Evolutionary conservation across 495 filamentous ascomycete genomes (phyloP), one percentile per base, ranked within the genome.

Genomic region (Xylaria telfairii): DNA sequence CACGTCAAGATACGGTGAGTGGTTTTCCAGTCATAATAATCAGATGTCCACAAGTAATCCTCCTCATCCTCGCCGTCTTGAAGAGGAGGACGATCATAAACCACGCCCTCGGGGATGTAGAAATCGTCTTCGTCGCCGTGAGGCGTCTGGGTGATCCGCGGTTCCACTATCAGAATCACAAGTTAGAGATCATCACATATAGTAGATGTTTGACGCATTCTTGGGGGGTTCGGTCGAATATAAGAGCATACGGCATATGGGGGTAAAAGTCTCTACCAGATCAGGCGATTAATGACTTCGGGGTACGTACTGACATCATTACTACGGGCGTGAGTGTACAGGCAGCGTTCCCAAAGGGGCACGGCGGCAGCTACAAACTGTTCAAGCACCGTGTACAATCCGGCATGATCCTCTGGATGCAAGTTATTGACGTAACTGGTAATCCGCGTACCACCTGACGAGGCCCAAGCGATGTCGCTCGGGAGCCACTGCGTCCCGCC

Each of bases 371-470:
- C 60, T 21, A 90, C 79, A 39, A 90, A 72, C 32, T 83, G 71
- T 71, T 88, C 87, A 10, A 91, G 69, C 0, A 83, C 78, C 12
- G 64, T 46, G 72, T 91, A 92, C 6, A 92, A 80, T 2, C 68
- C 56, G 7, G 66, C 60, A 67, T 90, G 79, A 24, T 82, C 54
- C 4, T 37, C 41, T 0, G 90, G 89, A 66, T 90, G 85, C 0
- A 89, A 75, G 68, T 90, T 91, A 70, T 91, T 91, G 79, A 92
- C 87, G 72, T 91, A 90, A 78, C 82, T 72, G 85, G 88, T 68
- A 87, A 94, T 79, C 88, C 90, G 71, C 88, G 90, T 78, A 78
- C 86, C 67, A 83, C 85, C 32, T 79, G 83, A 76, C 5, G 26
- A 10, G 4, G 67, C 34, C 53, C 89, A 76, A 7, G 79, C 60